Evolutionary conservation across 495 filamentous ascomycete species (phyloP), one percentile per base, ranked within the genome.

Genomic region (Cryomyces antarcticus): DNA sequence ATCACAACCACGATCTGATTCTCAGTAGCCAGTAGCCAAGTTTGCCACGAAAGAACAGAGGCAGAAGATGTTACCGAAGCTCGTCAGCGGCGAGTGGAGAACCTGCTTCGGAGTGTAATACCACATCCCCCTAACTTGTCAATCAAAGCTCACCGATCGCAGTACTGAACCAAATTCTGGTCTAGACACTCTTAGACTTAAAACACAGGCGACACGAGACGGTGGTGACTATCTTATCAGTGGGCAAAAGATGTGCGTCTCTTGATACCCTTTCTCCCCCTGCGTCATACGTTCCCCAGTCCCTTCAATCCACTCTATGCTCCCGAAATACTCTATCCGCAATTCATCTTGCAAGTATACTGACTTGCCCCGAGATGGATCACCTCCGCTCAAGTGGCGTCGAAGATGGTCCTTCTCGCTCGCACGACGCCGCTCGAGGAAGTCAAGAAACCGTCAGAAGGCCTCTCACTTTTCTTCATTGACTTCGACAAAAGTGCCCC

Each of bases 391-490:
- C 78, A 86, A 54, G 76, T 83, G 5, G 80, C 80, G 1, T 62
- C 64, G 5, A 80, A 78, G 51, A 85, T 86, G 80, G 73, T 86
- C 5, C 63, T 86, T 2, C 65, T 89, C 0, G 81, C 82, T 7
- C 71, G 82, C 7, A 85, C 81, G 0, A 78, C 75, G 4, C 71
- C 78, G 0, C 54, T 75, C 1, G 72, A 81, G 43, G 67, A 78
- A 43, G 70, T 77, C 0, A 61, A 64, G 43, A 82, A 77, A 56
- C 62, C 73, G 2, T 76, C 68, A 24, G 71, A 87, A 50, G 80
- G 78, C 0, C 62, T 86, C 0, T 82, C 76, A 1, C 57, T 85
- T 10, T 84, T 86, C 61, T 85, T 77, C 56, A 80, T 87, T 48
- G 71, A 77, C 49, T 62, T 88, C 10, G 68, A 83, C 55, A 67